Percentiles rank a stretch among this genome's conserved stretches.
Conservation (phyloP, 148 eudicot genomes). For the Fagopyrum tataricum region DNA sequence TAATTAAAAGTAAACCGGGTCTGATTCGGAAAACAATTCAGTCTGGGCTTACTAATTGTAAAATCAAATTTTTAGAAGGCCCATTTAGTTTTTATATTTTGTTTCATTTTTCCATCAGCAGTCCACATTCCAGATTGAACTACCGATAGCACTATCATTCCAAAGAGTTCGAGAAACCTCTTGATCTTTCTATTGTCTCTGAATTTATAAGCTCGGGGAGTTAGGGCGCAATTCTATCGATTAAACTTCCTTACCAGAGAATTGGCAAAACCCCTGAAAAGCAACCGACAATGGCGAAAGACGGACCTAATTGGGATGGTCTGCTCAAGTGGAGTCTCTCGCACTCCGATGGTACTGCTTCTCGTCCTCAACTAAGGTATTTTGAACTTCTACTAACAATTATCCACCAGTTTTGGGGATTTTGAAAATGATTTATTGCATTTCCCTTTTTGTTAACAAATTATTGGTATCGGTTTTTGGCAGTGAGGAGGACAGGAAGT, state of each 20-base stretch:
- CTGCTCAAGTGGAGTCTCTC: conserved; percentile 87
- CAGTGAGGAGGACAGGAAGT: conserved; percentile 84
- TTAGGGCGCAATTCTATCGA: background rate
- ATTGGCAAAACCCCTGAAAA: background rate
- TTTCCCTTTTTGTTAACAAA: background rate
- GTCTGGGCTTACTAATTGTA: background rate
- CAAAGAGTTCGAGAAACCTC: background rate
- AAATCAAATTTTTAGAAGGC: background rate
- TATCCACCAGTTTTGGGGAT: background rate
- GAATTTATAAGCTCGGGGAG: background rate
- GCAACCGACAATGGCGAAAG: conserved; percentile 39
- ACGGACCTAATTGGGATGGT: conserved; percentile 86
- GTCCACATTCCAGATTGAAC: background rate
- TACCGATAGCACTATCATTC: no score
- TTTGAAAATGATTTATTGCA: background rate
- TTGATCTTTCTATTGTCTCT: background rate
- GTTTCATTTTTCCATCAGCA: background rate
- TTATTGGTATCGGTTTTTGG: background rate
- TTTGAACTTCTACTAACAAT: background rate
- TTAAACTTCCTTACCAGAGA: background rate
- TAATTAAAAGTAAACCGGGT: no score
- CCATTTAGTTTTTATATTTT: background rate
- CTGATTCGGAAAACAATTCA: background rate
- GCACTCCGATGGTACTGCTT: conserved; percentile 64
- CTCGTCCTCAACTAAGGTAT: conserved; percentile 68